phyloP scores from a whole-genome alignment of 2,329 filamentous ascomycete genomes.

The Ophiocordyceps polyrhachis-furcata region DNA sequence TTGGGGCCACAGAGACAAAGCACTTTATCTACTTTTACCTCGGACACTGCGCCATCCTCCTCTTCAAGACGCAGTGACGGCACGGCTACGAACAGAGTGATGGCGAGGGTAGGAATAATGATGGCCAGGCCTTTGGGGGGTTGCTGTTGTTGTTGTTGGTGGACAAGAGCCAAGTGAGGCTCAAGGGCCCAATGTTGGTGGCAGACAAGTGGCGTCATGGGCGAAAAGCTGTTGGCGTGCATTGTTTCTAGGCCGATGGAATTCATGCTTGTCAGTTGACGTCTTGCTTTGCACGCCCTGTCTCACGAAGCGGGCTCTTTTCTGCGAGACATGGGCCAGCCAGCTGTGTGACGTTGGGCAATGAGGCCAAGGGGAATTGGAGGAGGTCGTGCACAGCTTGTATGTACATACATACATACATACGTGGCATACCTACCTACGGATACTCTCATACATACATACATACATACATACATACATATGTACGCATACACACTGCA shows the following conservation, averaged over 20 bases:
- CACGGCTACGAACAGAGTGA: neutral
- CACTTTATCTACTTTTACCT: slow-evolving; percentile 99
- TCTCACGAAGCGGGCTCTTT: too few relatives aligned
- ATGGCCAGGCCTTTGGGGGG: neutral
- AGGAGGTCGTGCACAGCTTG: too few relatives aligned
- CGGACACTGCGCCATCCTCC: slow-evolving; percentile 89
- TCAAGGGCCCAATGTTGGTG: neutral
- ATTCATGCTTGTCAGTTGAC: neutral
- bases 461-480: too few relatives aligned
- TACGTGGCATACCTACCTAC: too few relatives aligned
- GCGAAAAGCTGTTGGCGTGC: neutral
- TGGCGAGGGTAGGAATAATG: neutral
- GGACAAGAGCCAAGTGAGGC: neutral
- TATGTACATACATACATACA: too few relatives aligned
- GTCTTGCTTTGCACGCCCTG: too few relatives aligned
- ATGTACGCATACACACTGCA: too few relatives aligned
- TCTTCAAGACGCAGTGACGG: slow-evolving; percentile 91
- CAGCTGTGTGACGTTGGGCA: too few relatives aligned
- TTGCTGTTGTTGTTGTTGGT: neutral
- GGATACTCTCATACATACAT: too few relatives aligned
- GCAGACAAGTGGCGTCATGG: neutral
- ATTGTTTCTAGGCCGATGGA: neutral
- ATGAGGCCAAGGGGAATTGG: too few relatives aligned
- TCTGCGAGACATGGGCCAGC: too few relatives aligned
- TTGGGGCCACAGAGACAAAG: slow-evolving; percentile 58